Base-by-base conservation (phyloP, 1,284 basidiomycete genomes). In the Sphagnurus paluster region DNA sequence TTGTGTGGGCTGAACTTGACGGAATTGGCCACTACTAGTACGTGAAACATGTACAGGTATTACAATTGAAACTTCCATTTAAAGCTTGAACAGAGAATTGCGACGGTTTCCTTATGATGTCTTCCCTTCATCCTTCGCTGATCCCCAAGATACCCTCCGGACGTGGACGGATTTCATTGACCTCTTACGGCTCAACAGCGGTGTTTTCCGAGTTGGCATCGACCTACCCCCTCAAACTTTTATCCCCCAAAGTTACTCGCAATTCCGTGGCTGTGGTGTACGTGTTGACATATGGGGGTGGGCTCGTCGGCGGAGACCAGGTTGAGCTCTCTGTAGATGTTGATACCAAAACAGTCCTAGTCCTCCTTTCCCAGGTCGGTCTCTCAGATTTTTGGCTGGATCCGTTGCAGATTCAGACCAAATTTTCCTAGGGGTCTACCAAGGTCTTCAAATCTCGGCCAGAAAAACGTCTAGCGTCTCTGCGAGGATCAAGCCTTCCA, bases 201-300 rank as follows among this genome's bases (percentile, higher is more conserved):
- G 70, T 77, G 29, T 90, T 98, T 66, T 79, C 85, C 2, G 80
- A 90, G 53, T 71, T 95, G 11, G 82, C 83, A 13, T 91, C 87
- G 35, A 77, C 84, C 2, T 98, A 98, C 64, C 95, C 95, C 2
- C 76, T 98, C 57, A 98, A 98, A 68, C 78, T 98, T 17, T 75
- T 98, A 50, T 84, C 90, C 2, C 91, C 93, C 1, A 74, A 72
- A 45, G 64, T 77, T 17, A 54, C 63, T 9, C 68, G 71, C 34
- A 62, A 69, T 30, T 64, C 70, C 16, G 74, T 93, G 11, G 85
- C 81, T 5, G 72, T 88, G 38, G 80, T 86, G 16, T 98, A 98
- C 61, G 72, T 93, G 21, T 69, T 98, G 42, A 85, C 84, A 17
- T 98, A 98, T 57, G 96, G 96, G 1, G 96, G 96, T 10, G 96